Evolutionary conservation across 2,329 filamentous ascomycete genomes (phyloP), one percentile per base, ranked within the genome.

Genomic region (Neonectria hederae): DNA sequence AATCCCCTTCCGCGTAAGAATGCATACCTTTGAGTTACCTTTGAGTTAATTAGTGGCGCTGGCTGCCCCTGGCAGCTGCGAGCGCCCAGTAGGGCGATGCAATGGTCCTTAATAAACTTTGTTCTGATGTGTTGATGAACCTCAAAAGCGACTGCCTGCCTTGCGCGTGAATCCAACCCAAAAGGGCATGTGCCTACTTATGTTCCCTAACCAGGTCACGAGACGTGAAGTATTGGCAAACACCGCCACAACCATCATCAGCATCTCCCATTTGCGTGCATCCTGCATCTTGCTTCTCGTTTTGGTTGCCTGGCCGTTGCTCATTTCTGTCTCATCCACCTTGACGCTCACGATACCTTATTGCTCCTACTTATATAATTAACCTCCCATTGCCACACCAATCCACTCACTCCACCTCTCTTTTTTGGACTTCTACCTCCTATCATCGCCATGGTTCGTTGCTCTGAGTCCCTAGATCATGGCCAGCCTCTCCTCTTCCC

Each of bases 401-500:
- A 13, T 38, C 59, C 30, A 26, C 53, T 49, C 24, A 26, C 55
- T 55, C 32, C 22, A 14, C 17, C 8, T 21, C 38, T 21, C 6
- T 26, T 24, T 32, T 24, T 53, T 40, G 9, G 24, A 26, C 19
- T 42, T 24, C 24, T 38, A 5, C 53, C 53, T 54, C 24, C 46
- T 22, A 32, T 57, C 52, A 59, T 58, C 69, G 72, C 57, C 61
- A 76, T 76, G 74, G 68, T 71, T 67, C 51, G 49, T 43, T 63
- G 55, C 59, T 55, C 55, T 8, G 10, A 21, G 38, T 42, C 38
- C 13, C 30, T 53, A 55, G 30, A 60, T 28, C 53, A 78, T 78
- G 76, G 67, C 71, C 52, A 63, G 63, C 45, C 72, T 66, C 62
- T 55, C 65, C 24, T 46, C 63, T 51, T 65, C 61, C 19, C 26